Evolutionary conservation across 208 protist genomes (phyloP), one percentile per base, ranked within the genome.

Genomic region (Leishmania arabica): DNA sequence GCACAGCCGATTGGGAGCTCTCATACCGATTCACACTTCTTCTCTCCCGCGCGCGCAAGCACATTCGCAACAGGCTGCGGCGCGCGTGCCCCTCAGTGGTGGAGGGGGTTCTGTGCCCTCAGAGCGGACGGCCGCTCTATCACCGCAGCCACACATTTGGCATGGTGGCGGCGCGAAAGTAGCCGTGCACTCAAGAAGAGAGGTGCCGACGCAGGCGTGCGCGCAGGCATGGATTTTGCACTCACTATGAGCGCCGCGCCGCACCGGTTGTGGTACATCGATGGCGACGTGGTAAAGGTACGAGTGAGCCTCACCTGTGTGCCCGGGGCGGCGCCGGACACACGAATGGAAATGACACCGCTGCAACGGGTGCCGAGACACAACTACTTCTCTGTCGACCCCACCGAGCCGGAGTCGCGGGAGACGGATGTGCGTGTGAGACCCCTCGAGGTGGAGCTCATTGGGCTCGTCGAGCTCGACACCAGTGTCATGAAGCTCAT

Each of bases 241-340:
- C 60, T 86, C 15, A 72, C 8, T 8, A 66, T 86, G 65, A 75
- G 54, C 31, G 82, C 78, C 2, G 77, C 82, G 56, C 70, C 82
- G 62, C 88, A 95, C 70, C 90, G 88, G 56, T n/a, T 78, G 40
- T 95, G 90, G 90, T 96, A 96, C 85, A 34, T 83, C 31, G 85
- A 89, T 8, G 93, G 91, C 15, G 91, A 95, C 72, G 51, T 87
- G 27, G 91, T 96, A 6, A 84, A 87, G 49, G 83, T 89, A 8
- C 84, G 86, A 21, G 37, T 86, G 17, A 84, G 83, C 34, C 51
- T 91, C 17, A 82, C 87, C 4, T 89, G 89, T 62, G 84, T 85
- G 45, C 82, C 84, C 1, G 87, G 87, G 4, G 47, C 68, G 15
- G 69, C 75, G 40, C 6, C 45, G 13, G 84, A 84, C 27, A 40